A percentile compares a stretch with the other conserved stretches of the same genome.
Conservation (phyloP, 1,139 yeast genomes). For the Taphrina wiesneri region DNA sequence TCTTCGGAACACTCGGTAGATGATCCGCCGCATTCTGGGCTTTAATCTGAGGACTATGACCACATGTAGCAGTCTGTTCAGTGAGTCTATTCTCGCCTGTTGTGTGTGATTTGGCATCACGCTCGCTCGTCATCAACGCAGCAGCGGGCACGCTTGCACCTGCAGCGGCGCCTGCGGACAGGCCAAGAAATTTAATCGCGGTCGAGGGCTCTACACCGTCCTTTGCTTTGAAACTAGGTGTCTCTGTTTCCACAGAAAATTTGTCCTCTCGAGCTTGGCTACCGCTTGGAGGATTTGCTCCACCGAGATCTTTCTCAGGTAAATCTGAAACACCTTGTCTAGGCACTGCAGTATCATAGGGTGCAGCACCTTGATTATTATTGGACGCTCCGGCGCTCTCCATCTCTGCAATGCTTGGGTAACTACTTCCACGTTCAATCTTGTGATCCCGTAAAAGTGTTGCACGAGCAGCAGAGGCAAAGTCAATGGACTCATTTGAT, state of each 20-base stretch:
- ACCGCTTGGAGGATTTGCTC: constrained; percentile 11
- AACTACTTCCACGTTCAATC: constrained; percentile 23
- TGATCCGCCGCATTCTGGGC: not conserved
- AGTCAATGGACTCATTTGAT: constrained; percentile 14
- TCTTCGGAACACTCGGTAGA: not conserved
- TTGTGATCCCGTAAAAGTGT: constrained; percentile 15
- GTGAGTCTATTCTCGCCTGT: constrained; percentile 3
- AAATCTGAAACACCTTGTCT: constrained; percentile 20
- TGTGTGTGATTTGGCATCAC: constrained; percentile 23
- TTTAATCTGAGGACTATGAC: not conserved
- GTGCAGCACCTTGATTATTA: not conserved
- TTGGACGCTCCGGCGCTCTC: not conserved
- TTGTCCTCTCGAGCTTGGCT: constrained; percentile 20
- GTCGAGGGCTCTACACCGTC: constrained; percentile 9
- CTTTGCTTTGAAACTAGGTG: constrained; percentile 10
- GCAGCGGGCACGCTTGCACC: constrained; percentile 31
- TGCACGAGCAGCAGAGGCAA: constrained; percentile 30
- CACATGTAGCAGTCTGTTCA: not conserved
- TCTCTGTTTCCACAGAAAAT: constrained; percentile 14
- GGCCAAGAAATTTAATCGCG: constrained; percentile 22
- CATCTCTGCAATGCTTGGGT: constrained; percentile 16
- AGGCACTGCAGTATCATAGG: not conserved
- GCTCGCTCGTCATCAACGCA: constrained; percentile 16
- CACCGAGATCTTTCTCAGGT: constrained; percentile 22
- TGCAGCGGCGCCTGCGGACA: constrained; percentile 16